A percentile compares a stretch with the other conserved stretches of the same genome.
Conservation (phyloP, 305 asterid genomes). For the Salvia sclarea region DNA sequence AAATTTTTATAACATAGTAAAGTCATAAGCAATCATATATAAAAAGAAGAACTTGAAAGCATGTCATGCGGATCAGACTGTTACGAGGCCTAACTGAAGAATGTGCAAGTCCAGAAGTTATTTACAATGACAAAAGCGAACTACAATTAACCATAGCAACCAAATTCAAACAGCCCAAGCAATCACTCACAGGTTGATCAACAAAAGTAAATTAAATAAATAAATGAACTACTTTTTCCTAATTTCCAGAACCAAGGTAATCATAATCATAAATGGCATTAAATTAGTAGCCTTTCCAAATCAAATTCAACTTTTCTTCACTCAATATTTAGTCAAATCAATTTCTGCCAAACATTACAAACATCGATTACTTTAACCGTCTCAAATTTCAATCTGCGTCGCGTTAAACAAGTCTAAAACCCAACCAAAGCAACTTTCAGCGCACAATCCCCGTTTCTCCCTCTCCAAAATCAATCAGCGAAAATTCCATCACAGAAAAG, state of each 20-base stretch:
- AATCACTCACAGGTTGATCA: constrained; percentile 16
- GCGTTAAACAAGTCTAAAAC: neutral
- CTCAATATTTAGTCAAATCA: constrained; percentile 6
- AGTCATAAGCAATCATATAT: neutral
- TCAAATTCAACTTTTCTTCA: neutral
- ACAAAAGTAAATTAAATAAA: constrained; percentile 5
- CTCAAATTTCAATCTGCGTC: constrained; percentile 7
- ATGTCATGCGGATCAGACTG: constrained; percentile 1
- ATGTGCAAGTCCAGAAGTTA: neutral
- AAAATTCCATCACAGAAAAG: neutral
- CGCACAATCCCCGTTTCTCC: constrained; percentile 1
- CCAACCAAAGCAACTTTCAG: constrained; percentile 3
- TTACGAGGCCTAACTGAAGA: neutral
- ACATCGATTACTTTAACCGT: constrained; percentile 17
- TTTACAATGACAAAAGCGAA: constrained; percentile 18
- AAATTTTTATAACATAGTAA: neutral
- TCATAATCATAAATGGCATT: neutral
- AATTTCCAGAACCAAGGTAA: constrained; percentile 19
- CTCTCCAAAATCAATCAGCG: constrained; percentile 20
- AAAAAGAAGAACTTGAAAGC: neutral
- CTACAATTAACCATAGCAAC: constrained; percentile 13
- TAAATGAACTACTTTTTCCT: constrained; percentile 8
- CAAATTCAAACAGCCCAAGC: neutral
- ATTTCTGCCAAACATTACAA: constrained; percentile 10
- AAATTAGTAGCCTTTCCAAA: constrained; percentile 15